Percentiles rank a stretch among this genome's conserved stretches.
phyloP scores from a whole-genome alignment of 2,329 filamentous ascomycete genomes.

The Calcarisporium arbuscula region DNA sequence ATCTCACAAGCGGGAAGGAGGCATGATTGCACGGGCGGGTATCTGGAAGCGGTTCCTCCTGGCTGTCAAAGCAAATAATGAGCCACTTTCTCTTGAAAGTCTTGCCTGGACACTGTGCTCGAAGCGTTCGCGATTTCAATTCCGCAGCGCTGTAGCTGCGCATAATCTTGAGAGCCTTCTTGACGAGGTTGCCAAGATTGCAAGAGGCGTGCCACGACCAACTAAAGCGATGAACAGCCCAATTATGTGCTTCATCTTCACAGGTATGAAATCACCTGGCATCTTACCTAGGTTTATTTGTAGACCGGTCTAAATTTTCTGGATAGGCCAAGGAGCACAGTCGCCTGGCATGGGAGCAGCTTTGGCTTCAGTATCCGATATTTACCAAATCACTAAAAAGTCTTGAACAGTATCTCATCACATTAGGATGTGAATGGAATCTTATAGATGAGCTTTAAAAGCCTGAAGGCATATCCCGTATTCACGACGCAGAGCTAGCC shows the following conservation, averaged over 20 bases:
- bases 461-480: conserved; percentile 4
- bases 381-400: conserved; percentile 4
- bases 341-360: conserved; percentile 8
- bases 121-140: conserved; percentile 3
- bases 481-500: conserved; percentile 8
- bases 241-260: conserved; percentile 7
- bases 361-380: conserved; percentile 5
- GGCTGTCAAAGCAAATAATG: conserved; percentile 1
- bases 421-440: conserved; percentile 6
- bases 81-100: conserved; percentile 4
- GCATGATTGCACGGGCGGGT: conserved; percentile 4
- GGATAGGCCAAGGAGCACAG: conserved; percentile 8
- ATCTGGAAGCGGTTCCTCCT: conserved; percentile 5
- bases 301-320: neutral
- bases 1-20: conserved; percentile 6
- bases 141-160: conserved; percentile 5
- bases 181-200: conserved; percentile 4
- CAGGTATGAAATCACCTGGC: conserved; percentile 5
- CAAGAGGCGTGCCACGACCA: conserved; percentile 5
- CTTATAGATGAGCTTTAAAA: conserved; percentile 7
- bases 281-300: neutral
- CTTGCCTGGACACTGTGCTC: conserved; percentile 6
- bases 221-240: conserved; percentile 2
- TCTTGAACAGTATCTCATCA: conserved; percentile 3
- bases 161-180: conserved; percentile 4